A percentile compares a stretch with the other conserved stretches of the same genome.
Conservation (phyloP, 1,284 basidiomycete genomes). For the Trichosporon faecale region DNA sequence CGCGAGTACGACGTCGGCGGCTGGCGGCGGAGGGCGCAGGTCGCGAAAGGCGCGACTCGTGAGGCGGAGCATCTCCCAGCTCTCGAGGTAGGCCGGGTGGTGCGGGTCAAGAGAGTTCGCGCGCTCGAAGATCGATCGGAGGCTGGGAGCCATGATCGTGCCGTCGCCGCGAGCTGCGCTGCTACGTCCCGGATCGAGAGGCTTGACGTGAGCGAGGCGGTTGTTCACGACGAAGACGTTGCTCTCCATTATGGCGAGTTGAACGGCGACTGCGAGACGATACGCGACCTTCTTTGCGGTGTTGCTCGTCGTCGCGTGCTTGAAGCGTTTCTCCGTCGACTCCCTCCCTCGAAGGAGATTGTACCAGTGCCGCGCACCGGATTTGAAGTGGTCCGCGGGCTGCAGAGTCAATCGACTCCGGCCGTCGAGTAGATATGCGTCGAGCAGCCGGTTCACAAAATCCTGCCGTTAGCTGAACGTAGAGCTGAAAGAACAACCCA, state of each 20-base stretch:
- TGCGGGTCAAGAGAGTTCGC: conserved; percentile 16
- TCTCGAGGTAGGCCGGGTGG: conserved; percentile 28
- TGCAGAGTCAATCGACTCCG: conserved; percentile 11
- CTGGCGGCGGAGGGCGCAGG: conserved; percentile 4
- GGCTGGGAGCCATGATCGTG: conserved; percentile 26
- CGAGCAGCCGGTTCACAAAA: conserved; percentile 16
- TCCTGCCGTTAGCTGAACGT: conserved; percentile 12
- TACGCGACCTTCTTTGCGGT: conserved; percentile 20
- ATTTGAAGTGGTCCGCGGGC: conserved; percentile 19
- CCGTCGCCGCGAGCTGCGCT: conserved; percentile 29
- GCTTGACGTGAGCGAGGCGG: conserved; percentile 20
- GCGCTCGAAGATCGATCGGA: conserved; percentile 33
- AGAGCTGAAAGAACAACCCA: background rate
- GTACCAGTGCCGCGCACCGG: conserved; percentile 22
- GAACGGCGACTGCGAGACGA: conserved; percentile 32
- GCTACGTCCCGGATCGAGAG: background rate
- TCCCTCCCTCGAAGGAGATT: conserved; percentile 18
- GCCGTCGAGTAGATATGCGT: conserved; percentile 21
- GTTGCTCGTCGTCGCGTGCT: conserved; percentile 16
- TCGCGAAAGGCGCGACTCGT: conserved; percentile 15
- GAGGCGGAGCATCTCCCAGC: conserved; percentile 9
- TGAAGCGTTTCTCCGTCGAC: background rate
- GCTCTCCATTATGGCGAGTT: conserved; percentile 34
- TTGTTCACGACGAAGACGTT: conserved; percentile 30
- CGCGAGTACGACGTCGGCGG: conserved; percentile 25